Evolutionary conservation across 2,329 filamentous ascomycete species (phyloP).

Genomic region (Hymenoscyphus fructigenus): DNA sequence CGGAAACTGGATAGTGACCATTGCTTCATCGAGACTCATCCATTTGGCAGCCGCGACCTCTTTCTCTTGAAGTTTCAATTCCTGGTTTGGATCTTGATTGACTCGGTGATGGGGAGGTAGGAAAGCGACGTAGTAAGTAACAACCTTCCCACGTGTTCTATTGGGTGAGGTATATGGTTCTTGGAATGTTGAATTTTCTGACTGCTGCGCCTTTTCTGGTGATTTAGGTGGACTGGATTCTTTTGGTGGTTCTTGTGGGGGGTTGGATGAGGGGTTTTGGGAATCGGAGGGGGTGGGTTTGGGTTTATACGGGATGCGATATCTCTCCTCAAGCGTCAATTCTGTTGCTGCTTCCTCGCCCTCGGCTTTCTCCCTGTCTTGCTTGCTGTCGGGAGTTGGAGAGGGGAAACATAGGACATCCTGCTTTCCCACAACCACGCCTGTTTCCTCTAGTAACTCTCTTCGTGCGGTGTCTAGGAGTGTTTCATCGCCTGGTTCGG

Average conservation of each 20-base stretch:
- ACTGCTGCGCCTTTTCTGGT: not conserved
- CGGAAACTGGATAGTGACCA: constrained; percentile 14
- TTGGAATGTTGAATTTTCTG: not conserved
- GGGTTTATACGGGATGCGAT: too few species aligned
- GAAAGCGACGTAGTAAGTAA: constrained; percentile 18
- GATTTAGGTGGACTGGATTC: not conserved
- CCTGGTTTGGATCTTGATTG: constrained; percentile 10
- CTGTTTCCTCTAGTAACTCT: constrained; percentile 25
- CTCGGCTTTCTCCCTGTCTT: too few species aligned
- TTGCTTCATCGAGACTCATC: constrained; percentile 22
- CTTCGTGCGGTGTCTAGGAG: constrained; percentile 16
- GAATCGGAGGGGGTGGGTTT: too few species aligned
- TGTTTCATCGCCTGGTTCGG: constrained; percentile 16
- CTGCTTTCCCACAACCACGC: constrained; percentile 7
- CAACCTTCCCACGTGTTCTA: constrained; percentile 21
- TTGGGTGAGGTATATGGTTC: constrained; percentile 20
- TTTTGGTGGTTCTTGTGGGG: not conserved
- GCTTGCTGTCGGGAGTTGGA: not conserved
- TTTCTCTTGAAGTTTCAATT: constrained; percentile 21
- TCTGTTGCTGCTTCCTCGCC: too few species aligned
- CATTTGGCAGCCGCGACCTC: constrained; percentile 24
- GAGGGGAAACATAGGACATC: constrained; percentile 10
- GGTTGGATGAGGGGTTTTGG: not conserved
- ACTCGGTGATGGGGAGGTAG: not conserved
- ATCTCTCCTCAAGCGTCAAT: too few species aligned